Conservation (phyloP, 202 grass and related monocot species). For the Musa balbisiana region DNA sequence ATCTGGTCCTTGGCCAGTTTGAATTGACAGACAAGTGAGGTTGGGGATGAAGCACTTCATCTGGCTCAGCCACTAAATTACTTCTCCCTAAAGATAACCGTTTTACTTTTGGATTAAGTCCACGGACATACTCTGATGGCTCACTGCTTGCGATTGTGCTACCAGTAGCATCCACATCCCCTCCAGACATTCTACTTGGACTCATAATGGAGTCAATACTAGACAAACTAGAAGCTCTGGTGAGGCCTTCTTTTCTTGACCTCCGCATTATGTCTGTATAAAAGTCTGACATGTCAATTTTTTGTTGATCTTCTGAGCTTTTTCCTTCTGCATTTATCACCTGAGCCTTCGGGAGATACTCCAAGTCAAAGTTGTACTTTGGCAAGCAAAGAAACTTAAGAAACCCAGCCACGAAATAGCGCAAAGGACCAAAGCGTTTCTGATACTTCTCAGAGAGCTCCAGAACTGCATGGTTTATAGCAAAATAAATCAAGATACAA, state of each 20-base stretch:
- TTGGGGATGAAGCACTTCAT: constrained; percentile 23
- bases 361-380: constrained; percentile 87
- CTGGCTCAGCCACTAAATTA: constrained; percentile 34
- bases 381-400: constrained; percentile 92
- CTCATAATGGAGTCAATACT: constrained; percentile 98
- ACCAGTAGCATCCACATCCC: constrained; percentile 43
- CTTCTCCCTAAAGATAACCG: constrained; percentile 15
- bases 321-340: constrained; percentile 34
- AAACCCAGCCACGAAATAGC: constrained; percentile 91
- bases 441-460: constrained; percentile 98
- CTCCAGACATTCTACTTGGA: constrained; percentile 59
- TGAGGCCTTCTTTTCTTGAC: constrained; percentile 79
- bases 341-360: constrained; percentile 73
- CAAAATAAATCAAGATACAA: background rate
- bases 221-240: constrained; percentile 79
- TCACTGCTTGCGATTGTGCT: constrained; percentile 44
- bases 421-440: constrained; percentile 79
- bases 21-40: constrained; percentile 6
- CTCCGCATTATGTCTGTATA: constrained; percentile 55
- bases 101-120: constrained; percentile 12
- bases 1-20: constrained; percentile 15
- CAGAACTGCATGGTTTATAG: constrained; percentile 56
- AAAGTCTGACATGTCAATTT: constrained; percentile 35
- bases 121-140: constrained; percentile 14
- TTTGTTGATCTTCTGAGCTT: constrained; percentile 36